Evolutionary conservation across 1,284 basidiomycete genomes (phyloP), one percentile per base, ranked within the genome.

Genomic region (Fomitopsis palustris): DNA sequence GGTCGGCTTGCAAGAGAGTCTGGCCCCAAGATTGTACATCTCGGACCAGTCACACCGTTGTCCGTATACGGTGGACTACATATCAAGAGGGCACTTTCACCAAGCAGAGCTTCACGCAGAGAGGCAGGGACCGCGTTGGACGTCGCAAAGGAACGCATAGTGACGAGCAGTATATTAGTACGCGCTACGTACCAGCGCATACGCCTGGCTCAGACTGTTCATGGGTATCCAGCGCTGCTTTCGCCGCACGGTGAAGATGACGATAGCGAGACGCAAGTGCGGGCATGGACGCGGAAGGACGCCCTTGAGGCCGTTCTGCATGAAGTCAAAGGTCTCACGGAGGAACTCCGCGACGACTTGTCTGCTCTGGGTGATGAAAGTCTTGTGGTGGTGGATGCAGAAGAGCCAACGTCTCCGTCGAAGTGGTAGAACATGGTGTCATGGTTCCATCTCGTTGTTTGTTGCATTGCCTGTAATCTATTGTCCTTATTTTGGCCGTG

Each of bases 201-300:
- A 16, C 76, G 87, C n/a, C 68, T 79, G 1, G 83, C 87, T 27
- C 87, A 89, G 71, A 75, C 74, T 12, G 78, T 77, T 58, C 79
- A 87, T 76, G 87, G 88, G 1, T 89, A 88, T 67, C 75, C 80
- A 17, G 66, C 74, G 1, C n/a, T n/a, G n/a, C 72, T 87, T 29
- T 71, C 87, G 25, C 82, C 83, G 5, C 61, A 81, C 47, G 66
- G 61, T 1, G 68, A 65, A 6, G 64, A 56, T 21, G 63, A 60
- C 23, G 33, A 19, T 1, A 71, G 67, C 31, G 71, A 73, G 12
- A 65, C 65, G 7, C 65, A 71, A 12, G 68, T 75, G 52, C 75
- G 74, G 54, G 76, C 78, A 25, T 88, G 86, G 86, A 83, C 84
- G n/a, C 77, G 70, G 60, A 70, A 73, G 42, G 75, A 81, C 51